These are phyloP conservation scores for Clonostachys rosea DNA, from an alignment of 2,329 filamentous ascomycete genomes.

Conservation along the genomic window DNA sequence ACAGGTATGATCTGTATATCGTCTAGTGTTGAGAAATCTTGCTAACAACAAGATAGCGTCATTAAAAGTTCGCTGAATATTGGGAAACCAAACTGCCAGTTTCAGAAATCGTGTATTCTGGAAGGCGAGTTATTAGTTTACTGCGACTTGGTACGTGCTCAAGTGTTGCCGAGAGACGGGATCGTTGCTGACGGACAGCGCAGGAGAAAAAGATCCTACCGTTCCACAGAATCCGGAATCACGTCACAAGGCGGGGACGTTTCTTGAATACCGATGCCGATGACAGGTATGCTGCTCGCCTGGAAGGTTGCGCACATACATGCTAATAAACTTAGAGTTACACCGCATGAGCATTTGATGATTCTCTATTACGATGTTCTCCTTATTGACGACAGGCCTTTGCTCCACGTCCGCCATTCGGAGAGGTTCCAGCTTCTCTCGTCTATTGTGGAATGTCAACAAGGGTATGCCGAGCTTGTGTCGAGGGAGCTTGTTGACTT, in stretches of 20 bases:
- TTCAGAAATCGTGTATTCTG: slow-evolving; percentile 67
- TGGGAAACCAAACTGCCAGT: slow-evolving; percentile 48
- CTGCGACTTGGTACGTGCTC: slow-evolving; percentile 48
- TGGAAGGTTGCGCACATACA: background rate
- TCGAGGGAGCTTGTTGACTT: slow-evolving; percentile 67
- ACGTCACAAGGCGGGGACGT: slow-evolving; percentile 68
- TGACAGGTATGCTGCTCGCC: slow-evolving; percentile 49
- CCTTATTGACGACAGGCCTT: slow-evolving; percentile 46
- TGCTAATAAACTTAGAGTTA: slow-evolving; percentile 26
- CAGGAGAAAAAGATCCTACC: slow-evolving; percentile 59
- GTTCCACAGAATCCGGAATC: slow-evolving; percentile 80
- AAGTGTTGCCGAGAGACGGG: no score
- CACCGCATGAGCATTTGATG: slow-evolving; percentile 52
- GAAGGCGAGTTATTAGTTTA: slow-evolving; percentile 82
- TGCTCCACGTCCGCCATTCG: slow-evolving; percentile 47
- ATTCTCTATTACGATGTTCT: slow-evolving; percentile 57
- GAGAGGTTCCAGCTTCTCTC: slow-evolving; percentile 57
- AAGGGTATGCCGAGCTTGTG: slow-evolving; percentile 63
- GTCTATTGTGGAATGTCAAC: slow-evolving; percentile 41
- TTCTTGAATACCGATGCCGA: slow-evolving; percentile 66
- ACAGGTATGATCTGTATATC: slow-evolving; percentile 32
- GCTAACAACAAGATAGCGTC: slow-evolving; percentile 26
- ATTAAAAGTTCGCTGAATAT: slow-evolving; percentile 64
- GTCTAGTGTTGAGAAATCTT: background rate
- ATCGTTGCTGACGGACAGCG: background rate